Percentiles rank a stretch among this genome's conserved stretches.
These are phyloP conservation scores for Ulota crispa DNA, from an alignment of 225 moss, liverwort and hornwort genomes.

Conservation along the genomic window DNA sequence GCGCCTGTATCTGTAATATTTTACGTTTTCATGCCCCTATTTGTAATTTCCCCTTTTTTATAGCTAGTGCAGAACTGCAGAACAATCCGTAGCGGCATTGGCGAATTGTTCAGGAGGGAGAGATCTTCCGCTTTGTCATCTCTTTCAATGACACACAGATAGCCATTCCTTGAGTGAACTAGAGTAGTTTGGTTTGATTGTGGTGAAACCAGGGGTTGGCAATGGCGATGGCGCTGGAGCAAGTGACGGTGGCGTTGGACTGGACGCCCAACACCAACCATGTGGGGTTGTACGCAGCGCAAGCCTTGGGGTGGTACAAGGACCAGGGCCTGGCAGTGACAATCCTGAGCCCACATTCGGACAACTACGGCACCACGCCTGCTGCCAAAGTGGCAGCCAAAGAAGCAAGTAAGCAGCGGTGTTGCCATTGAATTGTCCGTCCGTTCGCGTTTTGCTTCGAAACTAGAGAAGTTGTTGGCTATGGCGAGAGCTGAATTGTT, in stretches of 20 bases:
- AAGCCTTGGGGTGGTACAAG: constrained; percentile 55
- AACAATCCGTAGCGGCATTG: too few species aligned
- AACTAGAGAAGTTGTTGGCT: not conserved
- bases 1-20: too few species aligned
- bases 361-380: constrained; percentile 64
- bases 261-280: constrained; percentile 93
- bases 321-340: constrained; percentile 53
- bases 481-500: not conserved
- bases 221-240: constrained; percentile 32
- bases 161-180: not conserved
- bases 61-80: too few species aligned
- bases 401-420: constrained; percentile 42
- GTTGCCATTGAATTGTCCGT: too few species aligned
- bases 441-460: not conserved
- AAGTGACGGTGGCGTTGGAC: constrained; percentile 71
- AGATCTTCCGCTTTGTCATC: not conserved
- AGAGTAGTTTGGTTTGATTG: not conserved
- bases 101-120: not conserved
- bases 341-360: constrained; percentile 71
- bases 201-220: not conserved
- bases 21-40: too few species aligned
- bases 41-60: too few species aligned
- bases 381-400: constrained; percentile 62
- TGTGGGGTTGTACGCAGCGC: constrained; percentile 71
- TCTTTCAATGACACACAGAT: not conserved